Percentiles rank a stretch among this genome's conserved stretches.
Evolutionary conservation across 768 basidiomycete genomes (phyloP).

Genomic region (Boletus patriciae): DNA sequence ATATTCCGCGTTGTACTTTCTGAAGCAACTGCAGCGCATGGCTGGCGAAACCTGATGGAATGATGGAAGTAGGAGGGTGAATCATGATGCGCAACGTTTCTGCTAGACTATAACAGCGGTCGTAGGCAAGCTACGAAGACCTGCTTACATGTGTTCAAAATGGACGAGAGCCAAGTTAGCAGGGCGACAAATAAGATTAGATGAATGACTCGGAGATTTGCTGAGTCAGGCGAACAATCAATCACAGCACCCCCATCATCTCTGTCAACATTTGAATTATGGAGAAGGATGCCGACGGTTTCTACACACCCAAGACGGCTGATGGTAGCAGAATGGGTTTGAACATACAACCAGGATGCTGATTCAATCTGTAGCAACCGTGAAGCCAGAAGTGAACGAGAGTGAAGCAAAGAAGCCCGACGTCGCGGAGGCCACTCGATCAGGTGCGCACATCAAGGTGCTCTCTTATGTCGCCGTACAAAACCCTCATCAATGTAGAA

Average conservation of each 20-base stretch:
- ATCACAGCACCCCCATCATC: background rate
- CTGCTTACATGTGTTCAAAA: background rate
- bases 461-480: background rate
- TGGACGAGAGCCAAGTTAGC: background rate
- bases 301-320: slow-evolving; percentile 55
- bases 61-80: background rate
- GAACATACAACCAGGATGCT: background rate
- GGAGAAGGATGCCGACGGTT: slow-evolving; percentile 80
- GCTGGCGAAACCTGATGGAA: slow-evolving; percentile 21
- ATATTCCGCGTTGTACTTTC: slow-evolving; percentile 45
- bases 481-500: slow-evolving; percentile 9
- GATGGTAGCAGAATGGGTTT: slow-evolving; percentile 37
- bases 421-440: slow-evolving; percentile 16
- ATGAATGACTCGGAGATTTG: slow-evolving; percentile 7
- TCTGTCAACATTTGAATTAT: slow-evolving; percentile 34
- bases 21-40: slow-evolving; percentile 22
- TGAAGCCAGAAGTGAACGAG: slow-evolving; percentile 29
- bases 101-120: background rate
- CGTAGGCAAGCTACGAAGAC: background rate
- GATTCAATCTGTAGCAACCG: slow-evolving; percentile 9
- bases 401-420: slow-evolving; percentile 27
- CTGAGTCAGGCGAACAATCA: slow-evolving; percentile 25
- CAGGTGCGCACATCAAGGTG: slow-evolving; percentile 20
- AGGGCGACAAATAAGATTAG: slow-evolving; percentile 18
- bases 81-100: slow-evolving; percentile 7